phyloP scores from a whole-genome alignment of 2,329 filamentous ascomycete species.

The Pyrenophora seminiperda region DNA sequence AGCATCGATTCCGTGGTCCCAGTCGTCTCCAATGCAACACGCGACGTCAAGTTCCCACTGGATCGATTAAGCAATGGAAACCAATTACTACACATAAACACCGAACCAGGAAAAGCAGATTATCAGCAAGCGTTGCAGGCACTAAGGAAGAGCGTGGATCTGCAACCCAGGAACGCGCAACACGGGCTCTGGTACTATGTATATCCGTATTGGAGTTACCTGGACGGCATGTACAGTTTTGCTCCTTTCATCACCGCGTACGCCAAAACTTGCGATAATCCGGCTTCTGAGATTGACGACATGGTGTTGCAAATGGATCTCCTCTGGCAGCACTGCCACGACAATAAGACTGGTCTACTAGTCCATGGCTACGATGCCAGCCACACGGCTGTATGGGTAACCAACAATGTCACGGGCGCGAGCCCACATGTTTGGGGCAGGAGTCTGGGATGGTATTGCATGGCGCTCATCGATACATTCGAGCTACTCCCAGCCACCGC shows the following conservation, averaged over 20 bases:
- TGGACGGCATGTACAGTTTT: slow-evolving; percentile 60
- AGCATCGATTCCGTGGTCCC: slow-evolving; percentile 27
- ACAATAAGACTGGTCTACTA: slow-evolving; percentile 52
- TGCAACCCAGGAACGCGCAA: slow-evolving; percentile 37
- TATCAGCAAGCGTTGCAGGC: slow-evolving; percentile 14
- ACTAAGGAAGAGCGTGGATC: slow-evolving; percentile 32
- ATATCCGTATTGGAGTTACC: slow-evolving; percentile 60
- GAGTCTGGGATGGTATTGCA: slow-evolving; percentile 60
- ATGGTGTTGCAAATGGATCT: slow-evolving; percentile 40
- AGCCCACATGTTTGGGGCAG: slow-evolving; percentile 61
- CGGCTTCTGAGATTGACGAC: slow-evolving; percentile 15
- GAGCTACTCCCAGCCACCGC: slow-evolving; percentile 42
- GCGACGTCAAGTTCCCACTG: slow-evolving; percentile 30
- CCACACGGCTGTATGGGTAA: slow-evolving; percentile 56
- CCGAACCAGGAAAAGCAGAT: slow-evolving; percentile 17
- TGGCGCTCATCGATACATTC: slow-evolving; percentile 58
- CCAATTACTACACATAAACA: slow-evolving; percentile 25
- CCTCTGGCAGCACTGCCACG: slow-evolving; percentile 52
- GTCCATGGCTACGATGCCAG: slow-evolving; percentile 62
- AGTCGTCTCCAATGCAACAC: slow-evolving; percentile 23
- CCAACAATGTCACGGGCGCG: slow-evolving; percentile 56
- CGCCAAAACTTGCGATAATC: background rate
- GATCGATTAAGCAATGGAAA: slow-evolving; percentile 43
- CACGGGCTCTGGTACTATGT: slow-evolving; percentile 46
- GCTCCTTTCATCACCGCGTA: slow-evolving; percentile 51